Evolutionary conservation across 78 protist genomes (phyloP), one percentile per base, ranked within the genome.

Genomic region (slime mould (Dictyostelium discoideum)): DNA sequence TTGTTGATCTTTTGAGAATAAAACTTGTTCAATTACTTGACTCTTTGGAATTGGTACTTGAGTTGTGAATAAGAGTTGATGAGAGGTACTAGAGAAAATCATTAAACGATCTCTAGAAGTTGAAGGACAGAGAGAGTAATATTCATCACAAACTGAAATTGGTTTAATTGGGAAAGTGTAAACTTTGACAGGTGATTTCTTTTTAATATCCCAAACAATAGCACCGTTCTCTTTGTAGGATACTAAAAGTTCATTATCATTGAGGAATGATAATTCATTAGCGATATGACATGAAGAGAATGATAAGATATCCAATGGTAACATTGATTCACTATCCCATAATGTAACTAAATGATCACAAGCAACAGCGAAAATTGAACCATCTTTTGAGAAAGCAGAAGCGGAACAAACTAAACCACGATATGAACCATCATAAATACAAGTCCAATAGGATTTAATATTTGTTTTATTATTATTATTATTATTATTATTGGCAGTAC

Each of bases 381-480:
- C 95, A 82, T 90, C 95, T 14, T 22, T 10, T 9, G 88, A 82
- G 88, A 90, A 90, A 7, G 93, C 46, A 48, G 48, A 69, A 0
- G 94, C 50, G 6, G 42, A 32, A 37, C 46, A 24, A 13, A 20
- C 32, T 1, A 90, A 37, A 2, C 29, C 44, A 48, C 78, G 26
- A 24, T 90, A 82, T 0, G 67, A 24, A 22, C 88, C 83, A 3
- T 72, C 39, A 48, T 65, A 73, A n/a, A 72, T 32, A 37, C 88
- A 90, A 1, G 83, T 50, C 95, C 95, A 90, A 20, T 84, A 84
- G 3, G 24, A 26, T 32, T 60, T 54, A 32, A 32, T 32, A 32
- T 32, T 32, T 32, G 37, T 32, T 32, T 32, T 32, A 32, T 32
- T 32, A 32, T 32, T 32, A 32, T 32, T 32, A 32, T 32, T 32